Evolutionary conservation across 2,329 filamentous ascomycete species (phyloP).

Genomic region (Rhexocercosporidium sp.): DNA sequence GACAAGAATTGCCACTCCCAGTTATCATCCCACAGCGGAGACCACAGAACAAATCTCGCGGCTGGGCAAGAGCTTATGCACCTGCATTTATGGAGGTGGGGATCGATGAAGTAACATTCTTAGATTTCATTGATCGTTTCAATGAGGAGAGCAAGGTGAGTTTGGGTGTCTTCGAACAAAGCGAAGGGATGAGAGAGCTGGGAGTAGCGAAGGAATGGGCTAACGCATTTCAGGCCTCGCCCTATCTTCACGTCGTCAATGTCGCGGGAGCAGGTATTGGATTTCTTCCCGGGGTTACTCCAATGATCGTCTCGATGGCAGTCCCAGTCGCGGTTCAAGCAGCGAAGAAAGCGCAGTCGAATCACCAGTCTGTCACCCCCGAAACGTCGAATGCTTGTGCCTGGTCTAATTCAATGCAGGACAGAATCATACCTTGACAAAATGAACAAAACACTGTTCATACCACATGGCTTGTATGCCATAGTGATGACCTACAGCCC

Average conservation of each 20-base stretch:
- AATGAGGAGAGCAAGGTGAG: background rate
- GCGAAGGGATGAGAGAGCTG: no score
- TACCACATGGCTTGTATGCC: background rate
- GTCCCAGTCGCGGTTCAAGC: conserved; percentile 3
- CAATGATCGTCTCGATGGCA: background rate
- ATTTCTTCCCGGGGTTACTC: conserved; percentile 1
- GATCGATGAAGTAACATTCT: background rate
- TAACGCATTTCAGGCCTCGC: background rate
- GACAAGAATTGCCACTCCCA: background rate
- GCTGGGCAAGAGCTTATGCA: conserved; percentile 4
- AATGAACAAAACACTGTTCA: background rate
- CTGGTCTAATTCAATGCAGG: background rate
- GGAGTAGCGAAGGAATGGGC: background rate
- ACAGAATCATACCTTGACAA: conserved; percentile 1
- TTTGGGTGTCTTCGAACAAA: no score
- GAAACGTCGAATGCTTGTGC: background rate
- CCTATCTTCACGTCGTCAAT: conserved; percentile 1
- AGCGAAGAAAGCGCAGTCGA: conserved; percentile 2
- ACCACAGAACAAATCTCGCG: conserved; percentile 2
- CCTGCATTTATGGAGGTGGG: background rate
- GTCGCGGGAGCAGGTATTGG: background rate
- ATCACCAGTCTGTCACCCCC: background rate
- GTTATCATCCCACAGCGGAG: background rate
- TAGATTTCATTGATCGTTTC: background rate
- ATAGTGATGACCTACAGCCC: background rate